phyloP scores from a whole-genome alignment of 345 rosid genomes.

The Cardamine occulta region DNA sequence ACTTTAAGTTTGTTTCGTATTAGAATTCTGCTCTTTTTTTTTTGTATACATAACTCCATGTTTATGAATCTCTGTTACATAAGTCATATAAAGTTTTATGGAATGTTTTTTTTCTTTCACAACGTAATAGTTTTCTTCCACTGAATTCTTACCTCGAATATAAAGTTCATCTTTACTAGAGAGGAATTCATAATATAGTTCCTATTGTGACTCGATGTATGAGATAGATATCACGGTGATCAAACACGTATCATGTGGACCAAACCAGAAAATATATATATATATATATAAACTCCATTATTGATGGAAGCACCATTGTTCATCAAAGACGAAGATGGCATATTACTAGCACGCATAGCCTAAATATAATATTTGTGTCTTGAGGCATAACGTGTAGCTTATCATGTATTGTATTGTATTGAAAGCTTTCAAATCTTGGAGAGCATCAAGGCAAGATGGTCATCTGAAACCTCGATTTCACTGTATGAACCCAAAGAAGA shows the following conservation, averaged over 20 bases:
- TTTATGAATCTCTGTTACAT: not conserved
- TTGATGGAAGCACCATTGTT: slow-evolving; percentile 6
- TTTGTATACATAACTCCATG: not conserved
- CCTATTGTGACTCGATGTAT: not conserved
- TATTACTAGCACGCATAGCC: no score
- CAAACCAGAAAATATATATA: not conserved
- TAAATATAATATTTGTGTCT: no score
- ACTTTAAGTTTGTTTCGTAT: not conserved
- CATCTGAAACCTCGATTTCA: slow-evolving; percentile 67
- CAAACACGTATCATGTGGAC: not conserved
- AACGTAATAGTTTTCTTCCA: not conserved
- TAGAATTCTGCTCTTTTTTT: not conserved
- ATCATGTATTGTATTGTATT: not conserved
- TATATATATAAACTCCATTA: not conserved
- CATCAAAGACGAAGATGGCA: not conserved
- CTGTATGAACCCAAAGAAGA: slow-evolving; percentile 59
- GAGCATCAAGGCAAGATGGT: slow-evolving; percentile 67
- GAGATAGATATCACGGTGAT: not conserved
- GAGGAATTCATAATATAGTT: not conserved
- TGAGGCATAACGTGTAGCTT: no score
- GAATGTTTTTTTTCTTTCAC: not conserved
- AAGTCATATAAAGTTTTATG: not conserved
- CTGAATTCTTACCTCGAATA: not conserved
- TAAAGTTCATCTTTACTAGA: not conserved
- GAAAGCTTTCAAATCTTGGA: slow-evolving; percentile 43